Evolutionary conservation across 441 rosid genomes (phyloP).

Genomic region (Cnidoscolus chayamansa): DNA sequence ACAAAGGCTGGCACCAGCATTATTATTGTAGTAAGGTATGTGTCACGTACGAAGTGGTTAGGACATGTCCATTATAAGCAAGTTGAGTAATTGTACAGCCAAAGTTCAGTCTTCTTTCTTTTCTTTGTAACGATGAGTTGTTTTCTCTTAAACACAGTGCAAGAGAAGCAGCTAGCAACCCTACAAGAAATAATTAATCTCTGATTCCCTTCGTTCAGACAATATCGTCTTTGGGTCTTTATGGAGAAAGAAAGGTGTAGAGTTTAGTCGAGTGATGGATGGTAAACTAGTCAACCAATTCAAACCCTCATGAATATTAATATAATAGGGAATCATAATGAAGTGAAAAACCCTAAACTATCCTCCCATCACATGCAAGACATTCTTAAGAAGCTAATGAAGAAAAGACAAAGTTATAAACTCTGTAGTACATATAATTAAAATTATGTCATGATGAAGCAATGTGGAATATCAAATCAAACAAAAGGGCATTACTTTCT

Average conservation of each 20-base stretch:
- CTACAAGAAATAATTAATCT: background rate
- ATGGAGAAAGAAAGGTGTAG: background rate
- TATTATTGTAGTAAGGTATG: constrained; percentile 19
- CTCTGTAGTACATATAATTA: background rate
- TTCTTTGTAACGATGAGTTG: too few relatives aligned
- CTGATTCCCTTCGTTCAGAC: background rate
- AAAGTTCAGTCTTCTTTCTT: background rate
- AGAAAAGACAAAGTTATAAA: background rate
- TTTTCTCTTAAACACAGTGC: constrained; percentile 9
- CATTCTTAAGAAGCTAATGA: constrained; percentile 9
- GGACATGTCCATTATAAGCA: background rate
- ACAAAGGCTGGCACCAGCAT: constrained; percentile 12
- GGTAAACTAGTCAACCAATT: constrained; percentile 12
- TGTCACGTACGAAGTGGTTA: constrained; percentile 31
- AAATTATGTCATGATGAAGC: background rate
- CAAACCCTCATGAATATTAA: constrained; percentile 11
- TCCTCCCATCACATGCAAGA: constrained; percentile 18
- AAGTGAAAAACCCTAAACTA: background rate
- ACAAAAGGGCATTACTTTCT: background rate
- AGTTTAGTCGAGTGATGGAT: background rate
- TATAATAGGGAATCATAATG: background rate
- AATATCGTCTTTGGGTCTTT: background rate
- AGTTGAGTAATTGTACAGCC: background rate
- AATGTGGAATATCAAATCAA: background rate
- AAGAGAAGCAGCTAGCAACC: background rate